Conservation (phyloP, 306 rosid species). For the Glycine tomentella region DNA sequence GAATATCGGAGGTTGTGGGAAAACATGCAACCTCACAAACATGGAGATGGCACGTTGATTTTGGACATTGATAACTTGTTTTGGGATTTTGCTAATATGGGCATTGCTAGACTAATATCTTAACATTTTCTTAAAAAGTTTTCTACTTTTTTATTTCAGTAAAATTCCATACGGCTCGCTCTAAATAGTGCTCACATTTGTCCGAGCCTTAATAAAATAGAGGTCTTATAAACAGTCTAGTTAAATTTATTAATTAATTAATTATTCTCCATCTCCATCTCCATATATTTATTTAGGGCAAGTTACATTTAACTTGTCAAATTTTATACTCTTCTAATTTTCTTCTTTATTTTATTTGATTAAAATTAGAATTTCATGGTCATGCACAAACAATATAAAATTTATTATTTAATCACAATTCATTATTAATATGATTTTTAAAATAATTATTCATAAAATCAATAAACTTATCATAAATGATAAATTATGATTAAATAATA, state of each 20-base stretch:
- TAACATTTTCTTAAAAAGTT: background rate
- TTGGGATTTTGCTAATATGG: background rate
- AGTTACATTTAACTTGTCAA: background rate
- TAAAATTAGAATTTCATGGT: too few relatives aligned
- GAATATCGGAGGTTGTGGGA: slow-evolving; percentile 16
- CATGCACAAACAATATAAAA: too few relatives aligned
- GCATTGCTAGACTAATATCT: background rate
- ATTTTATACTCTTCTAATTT: background rate
- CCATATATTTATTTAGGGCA: too few relatives aligned
- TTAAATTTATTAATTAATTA: background rate
- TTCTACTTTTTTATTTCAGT: background rate
- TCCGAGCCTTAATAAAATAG: background rate
- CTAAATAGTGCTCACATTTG: background rate
- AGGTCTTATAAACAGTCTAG: background rate
- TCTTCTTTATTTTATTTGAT: background rate
- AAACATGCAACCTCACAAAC: slow-evolving; percentile 24
- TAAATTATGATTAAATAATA: too few relatives aligned
- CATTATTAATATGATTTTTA: too few relatives aligned
- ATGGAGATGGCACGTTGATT: background rate
- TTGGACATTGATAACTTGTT: background rate
- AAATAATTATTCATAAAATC: too few relatives aligned
- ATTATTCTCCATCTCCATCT: too few relatives aligned
- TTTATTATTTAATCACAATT: too few relatives aligned
- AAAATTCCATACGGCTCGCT: background rate
- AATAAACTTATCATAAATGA: too few relatives aligned